Base-by-base conservation (phyloP, 345 rosid genomes). In the Hypericum perforatum region DNA sequence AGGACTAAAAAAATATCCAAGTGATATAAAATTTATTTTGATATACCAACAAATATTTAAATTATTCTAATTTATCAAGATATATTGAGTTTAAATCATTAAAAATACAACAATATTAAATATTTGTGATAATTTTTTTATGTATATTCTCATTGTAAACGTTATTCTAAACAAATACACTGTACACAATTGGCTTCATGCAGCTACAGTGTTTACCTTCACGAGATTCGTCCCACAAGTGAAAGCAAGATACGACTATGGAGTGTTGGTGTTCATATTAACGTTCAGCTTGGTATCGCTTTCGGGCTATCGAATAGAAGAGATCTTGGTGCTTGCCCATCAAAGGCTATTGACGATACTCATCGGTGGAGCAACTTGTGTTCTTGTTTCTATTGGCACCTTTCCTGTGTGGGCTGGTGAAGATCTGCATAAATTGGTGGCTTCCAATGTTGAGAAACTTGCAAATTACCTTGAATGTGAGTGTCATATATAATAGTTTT, bases 191-290 rank as follows among this genome's bases (percentile, higher is more conserved):
- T 60, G 39, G 16, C 11, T 11, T 11, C 45, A 37, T 68, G 62
- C 72, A 86, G 97, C 94, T 49, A 49, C 81, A 11, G 22, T 60
- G 22, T 65, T 80, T 7, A 86, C 97, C 22, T 90, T 82, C 58
- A 14, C 79, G 49, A 64, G 95, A 39, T 90, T 86, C 70, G 77
- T 86, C 12, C 97, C 97, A 3, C 49, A 58, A 22, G 63, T 90
- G 54, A 90, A 84, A 73, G 83, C 86, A 9, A 82, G 94, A 76
- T 90, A 86, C 37, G 94, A 90, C 62, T 90, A 90, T 50, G 85
- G 94, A 48, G 53, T 86, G 39, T 39, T 76, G 59, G 79, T 84
- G 49, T 90, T 90, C 70, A 82, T 86, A 41, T 62, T 86, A 61
- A 90, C 96, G 8, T 86, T 84, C 67, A 71, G 82, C 6, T 58